Conservation (phyloP, 768 basidiomycete genomes). For the Fistulinella prunicolor region DNA sequence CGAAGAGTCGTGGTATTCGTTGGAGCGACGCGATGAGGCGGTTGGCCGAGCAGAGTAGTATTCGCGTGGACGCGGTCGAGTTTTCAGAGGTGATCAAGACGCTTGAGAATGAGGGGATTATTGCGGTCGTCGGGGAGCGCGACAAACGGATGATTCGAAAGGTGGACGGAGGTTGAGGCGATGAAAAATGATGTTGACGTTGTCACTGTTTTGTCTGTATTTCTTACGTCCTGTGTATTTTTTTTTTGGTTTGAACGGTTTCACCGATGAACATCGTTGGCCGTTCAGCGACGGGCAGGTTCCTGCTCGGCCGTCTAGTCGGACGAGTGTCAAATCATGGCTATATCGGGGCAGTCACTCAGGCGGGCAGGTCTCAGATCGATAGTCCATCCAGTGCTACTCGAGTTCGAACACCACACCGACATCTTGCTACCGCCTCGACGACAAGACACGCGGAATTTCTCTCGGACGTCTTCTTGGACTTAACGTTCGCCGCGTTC, state of each 20-base stretch:
- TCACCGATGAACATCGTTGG: slow-evolving; percentile 2
- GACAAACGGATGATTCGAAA: slow-evolving; percentile 78
- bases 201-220: slow-evolving; percentile 2
- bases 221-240: slow-evolving; percentile 1
- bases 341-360: slow-evolving; percentile 17
- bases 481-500: slow-evolving; percentile 7
- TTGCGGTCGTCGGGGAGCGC: slow-evolving; percentile 85
- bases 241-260: background rate
- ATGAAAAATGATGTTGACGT: no score
- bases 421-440: slow-evolving; percentile 10
- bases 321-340: background rate
- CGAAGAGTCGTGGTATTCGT: slow-evolving; percentile 58
- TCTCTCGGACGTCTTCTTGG: background rate
- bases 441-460: slow-evolving; percentile 6
- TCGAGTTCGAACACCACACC: background rate
- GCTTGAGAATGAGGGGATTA: slow-evolving; percentile 80
- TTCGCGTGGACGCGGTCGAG: slow-evolving; percentile 75
- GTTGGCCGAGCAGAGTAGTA: slow-evolving; percentile 80
- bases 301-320: background rate
- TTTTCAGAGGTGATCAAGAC: slow-evolving; percentile 76
- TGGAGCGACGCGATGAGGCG: slow-evolving; percentile 82
- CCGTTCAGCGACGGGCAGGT: slow-evolving; percentile 1
- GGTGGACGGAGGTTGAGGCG: slow-evolving; percentile 45
- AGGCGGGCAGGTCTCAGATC: background rate
- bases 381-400: background rate